Conservation (phyloP, 2,329 filamentous ascomycete species). For the Clonostachys rosea region DNA sequence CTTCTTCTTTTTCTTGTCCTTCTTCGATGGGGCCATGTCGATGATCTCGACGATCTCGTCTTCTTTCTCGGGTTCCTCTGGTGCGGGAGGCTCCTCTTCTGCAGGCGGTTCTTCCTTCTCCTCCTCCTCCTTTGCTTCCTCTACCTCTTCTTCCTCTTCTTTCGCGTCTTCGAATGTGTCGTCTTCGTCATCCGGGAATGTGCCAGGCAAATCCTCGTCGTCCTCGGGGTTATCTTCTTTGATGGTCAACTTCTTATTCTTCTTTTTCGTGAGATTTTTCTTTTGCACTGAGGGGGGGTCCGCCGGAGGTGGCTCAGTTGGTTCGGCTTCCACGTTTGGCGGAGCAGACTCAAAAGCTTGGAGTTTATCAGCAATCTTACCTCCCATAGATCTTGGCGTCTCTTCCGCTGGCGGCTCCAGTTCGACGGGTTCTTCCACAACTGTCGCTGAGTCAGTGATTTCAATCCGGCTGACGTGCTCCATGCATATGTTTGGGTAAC, state of each 20-base stretch:
- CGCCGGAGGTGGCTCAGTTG: constrained; percentile 9
- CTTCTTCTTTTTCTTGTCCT: constrained; percentile 5
- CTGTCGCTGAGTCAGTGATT: constrained; percentile 42
- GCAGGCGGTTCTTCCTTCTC: background rate
- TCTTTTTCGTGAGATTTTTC: constrained; percentile 37
- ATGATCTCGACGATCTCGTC: constrained; percentile 1
- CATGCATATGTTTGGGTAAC: background rate
- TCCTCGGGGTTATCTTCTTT: constrained; percentile 19
- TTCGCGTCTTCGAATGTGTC: background rate
- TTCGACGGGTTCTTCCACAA: constrained; percentile 37
- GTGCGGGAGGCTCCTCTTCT: constrained; percentile 7
- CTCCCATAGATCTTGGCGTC: constrained; percentile 41
- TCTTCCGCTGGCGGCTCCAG: constrained; percentile 30
- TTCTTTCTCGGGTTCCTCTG: constrained; percentile 7
- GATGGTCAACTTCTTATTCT: constrained; percentile 24
- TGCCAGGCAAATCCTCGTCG: constrained; percentile 41
- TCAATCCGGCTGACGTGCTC: constrained; percentile 19
- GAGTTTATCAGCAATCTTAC: constrained; percentile 52
- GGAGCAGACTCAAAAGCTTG: constrained; percentile 45
- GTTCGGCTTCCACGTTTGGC: constrained; percentile 13
- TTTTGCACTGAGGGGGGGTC: constrained; percentile 15
- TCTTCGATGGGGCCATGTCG: constrained; percentile 3
- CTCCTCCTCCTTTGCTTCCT: constrained; percentile 18
- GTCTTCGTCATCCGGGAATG: constrained; percentile 40
- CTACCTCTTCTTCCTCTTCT: constrained; percentile 26